These are phyloP conservation scores for Podila verticillata DNA, from an alignment of 192 early-diverging fungal genomes.

Conservation along the genomic window DNA sequence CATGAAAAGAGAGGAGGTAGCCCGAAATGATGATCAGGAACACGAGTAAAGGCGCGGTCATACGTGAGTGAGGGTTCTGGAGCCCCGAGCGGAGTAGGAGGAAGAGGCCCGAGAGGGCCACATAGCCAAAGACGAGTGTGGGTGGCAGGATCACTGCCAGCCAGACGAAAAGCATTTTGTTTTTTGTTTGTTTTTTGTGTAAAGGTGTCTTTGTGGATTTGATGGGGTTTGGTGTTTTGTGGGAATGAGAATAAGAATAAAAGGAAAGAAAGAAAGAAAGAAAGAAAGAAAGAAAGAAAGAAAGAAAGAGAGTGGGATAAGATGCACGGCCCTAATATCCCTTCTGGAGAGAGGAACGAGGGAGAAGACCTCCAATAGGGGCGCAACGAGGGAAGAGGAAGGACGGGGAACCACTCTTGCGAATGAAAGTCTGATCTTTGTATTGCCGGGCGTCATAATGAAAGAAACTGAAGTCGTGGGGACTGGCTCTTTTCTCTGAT, in stretches of 20 bases:
- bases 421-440: no score
- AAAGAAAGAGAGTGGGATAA: no score
- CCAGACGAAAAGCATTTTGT: constrained; percentile 41
- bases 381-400: no score
- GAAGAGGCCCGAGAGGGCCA: constrained; percentile 42
- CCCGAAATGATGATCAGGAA: constrained; percentile 30
- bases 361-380: no score
- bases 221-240: not conserved
- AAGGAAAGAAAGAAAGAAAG: no score
- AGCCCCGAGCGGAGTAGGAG: constrained; percentile 37
- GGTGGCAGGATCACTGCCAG: constrained; percentile 37
- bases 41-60: constrained; percentile 15
- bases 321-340: no score
- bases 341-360: no score
- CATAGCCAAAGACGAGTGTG: constrained; percentile 44
- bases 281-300: no score
- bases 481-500: no score
- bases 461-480: no score
- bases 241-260: not conserved
- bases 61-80: constrained; percentile 36
- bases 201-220: not conserved
- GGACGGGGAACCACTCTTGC: no score
- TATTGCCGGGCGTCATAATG: no score
- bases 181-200: not conserved
- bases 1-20: constrained; percentile 41